Evolutionary conservation across 148 eudicot genomes (phyloP).

Genomic region (Suaeda aralocaspica): DNA sequence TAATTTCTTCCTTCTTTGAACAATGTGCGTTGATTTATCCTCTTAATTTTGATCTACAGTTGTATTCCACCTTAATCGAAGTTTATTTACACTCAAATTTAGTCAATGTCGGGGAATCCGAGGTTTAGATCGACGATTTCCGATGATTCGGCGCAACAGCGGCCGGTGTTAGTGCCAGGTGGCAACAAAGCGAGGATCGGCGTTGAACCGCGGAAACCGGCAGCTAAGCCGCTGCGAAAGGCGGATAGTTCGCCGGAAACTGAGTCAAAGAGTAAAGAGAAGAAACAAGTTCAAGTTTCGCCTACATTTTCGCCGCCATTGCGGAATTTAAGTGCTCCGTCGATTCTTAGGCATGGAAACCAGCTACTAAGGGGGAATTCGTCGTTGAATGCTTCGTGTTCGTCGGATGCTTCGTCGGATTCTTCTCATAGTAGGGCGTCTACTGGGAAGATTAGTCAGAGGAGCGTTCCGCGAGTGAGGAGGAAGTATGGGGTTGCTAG

Average conservation of each 20-base stretch:
- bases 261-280: slow-evolving; percentile 34
- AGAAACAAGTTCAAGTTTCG: slow-evolving; percentile 23
- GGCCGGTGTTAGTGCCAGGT: slow-evolving; percentile 60
- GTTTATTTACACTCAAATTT: background rate
- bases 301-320: slow-evolving; percentile 36
- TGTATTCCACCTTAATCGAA: background rate
- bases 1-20: slow-evolving; percentile 3
- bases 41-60: background rate
- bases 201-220: slow-evolving; percentile 41
- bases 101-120: slow-evolving; percentile 49
- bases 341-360: slow-evolving; percentile 43
- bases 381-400: slow-evolving; percentile 77
- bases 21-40: slow-evolving; percentile 11
- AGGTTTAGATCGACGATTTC: slow-evolving; percentile 49
- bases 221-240: slow-evolving; percentile 35
- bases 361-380: slow-evolving; percentile 50
- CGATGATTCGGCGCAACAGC: slow-evolving; percentile 41
- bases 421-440: slow-evolving; percentile 80
- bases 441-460: slow-evolving; percentile 60
- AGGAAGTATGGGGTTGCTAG: slow-evolving; percentile 38
- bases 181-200: slow-evolving; percentile 52
- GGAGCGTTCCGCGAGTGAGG: slow-evolving; percentile 33
- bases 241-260: slow-evolving; percentile 37
- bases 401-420: slow-evolving; percentile 90
- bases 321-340: slow-evolving; percentile 30